Base-by-base conservation (phyloP, 2,329 filamentous ascomycete species). In the Beauveria rudraprayagi region DNA sequence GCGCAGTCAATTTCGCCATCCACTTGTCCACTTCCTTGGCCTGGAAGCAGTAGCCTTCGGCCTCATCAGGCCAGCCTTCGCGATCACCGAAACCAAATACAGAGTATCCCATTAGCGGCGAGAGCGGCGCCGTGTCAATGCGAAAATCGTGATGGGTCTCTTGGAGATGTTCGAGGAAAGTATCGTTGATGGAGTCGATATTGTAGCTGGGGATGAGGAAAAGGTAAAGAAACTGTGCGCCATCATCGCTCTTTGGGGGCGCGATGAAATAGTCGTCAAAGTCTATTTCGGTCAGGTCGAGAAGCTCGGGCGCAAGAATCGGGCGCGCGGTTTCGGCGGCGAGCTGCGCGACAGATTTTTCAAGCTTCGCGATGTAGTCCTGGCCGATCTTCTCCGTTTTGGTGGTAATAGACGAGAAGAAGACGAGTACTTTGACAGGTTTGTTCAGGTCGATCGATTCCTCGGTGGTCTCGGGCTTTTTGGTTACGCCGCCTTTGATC, bases 141-240 rank as follows among this genome's bases (percentile, higher is more conserved):
- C 93, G 86, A 78, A 97, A 97, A 73, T 99, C 94, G 75, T 97
- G 86, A 71, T 97, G 93, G 0, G 92, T 97, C 72, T 99, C 93
- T 70, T 89, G 82, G 6, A 99, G 77, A 71, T 96, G 91, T 65
- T 91, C 86, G 26, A 97, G 78, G 71, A 97, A 92, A 17, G 85
- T 93, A 69, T 92, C 89, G 66, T 96, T 85, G 66, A 95, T 89
- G 8, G 90, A 93, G 69, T 97, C 93, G 69, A 97, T 96, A 70
- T 97, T 95, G 78, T 97, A 97, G 65, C 90, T 92, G 0, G 93
- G 94, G 4, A 97, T 75, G 43, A 97, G 76, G 60, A 97, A 80
- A 44, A 95, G 79, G 74, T 97, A 99, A 67, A 97, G 87, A 67
- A 87, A 84, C 63, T 87, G 84, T 3, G 81, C 74, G n/a, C 79